Base-by-base conservation (phyloP, 306 rosid genomes). In the Dicorynia guianensis region DNA sequence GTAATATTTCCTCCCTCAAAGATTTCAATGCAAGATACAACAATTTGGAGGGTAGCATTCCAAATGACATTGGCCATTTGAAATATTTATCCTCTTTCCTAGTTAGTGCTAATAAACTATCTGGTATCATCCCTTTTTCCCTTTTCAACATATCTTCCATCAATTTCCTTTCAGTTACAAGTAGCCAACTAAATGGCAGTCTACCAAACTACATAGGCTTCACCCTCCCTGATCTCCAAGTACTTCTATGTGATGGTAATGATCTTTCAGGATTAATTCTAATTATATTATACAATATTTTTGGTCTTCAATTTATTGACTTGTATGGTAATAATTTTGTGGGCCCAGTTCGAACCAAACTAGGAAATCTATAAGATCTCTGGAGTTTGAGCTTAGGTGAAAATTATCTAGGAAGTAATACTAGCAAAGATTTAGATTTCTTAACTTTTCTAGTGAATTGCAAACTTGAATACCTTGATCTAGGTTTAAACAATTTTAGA, bases 81-180 rank as follows among this genome's bases (percentile, higher is more conserved):
- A 71, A 47, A 63, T 48, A 18, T 2, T 40, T 56, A 4, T 0
- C 0, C 4, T 0, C 0, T 9, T 54, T 76, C 3, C 0, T 0
- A 3, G 9, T 71, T 3, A 47, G 4, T 4, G 3, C 0, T 2
- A 81, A 81, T 65, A 40, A 7, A 0, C 14, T 76, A 10, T 71
- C 71, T 0, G 79, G 85, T 42, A 18, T n/a, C 2, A 12, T 81
- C 60, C 85, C 79, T 48, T 56, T 30, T 10, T 81, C 80, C 4
- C 10, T 81, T 15, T 81, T 25, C 55, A 71, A 71, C 46, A 64
- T 81, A 46, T 81, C 81, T 4, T 15, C 61, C 20, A 30, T 76
- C 14, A 0, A 0, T 0, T 0, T 0, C 5, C 47, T 81, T 5
- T 7, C 15, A 0, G 0, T 64, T 0, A 0, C 54, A 5, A 0